phyloP scores from a whole-genome alignment of 139 green algal genomes.

The Pseudopediastrum boryanum region DNA sequence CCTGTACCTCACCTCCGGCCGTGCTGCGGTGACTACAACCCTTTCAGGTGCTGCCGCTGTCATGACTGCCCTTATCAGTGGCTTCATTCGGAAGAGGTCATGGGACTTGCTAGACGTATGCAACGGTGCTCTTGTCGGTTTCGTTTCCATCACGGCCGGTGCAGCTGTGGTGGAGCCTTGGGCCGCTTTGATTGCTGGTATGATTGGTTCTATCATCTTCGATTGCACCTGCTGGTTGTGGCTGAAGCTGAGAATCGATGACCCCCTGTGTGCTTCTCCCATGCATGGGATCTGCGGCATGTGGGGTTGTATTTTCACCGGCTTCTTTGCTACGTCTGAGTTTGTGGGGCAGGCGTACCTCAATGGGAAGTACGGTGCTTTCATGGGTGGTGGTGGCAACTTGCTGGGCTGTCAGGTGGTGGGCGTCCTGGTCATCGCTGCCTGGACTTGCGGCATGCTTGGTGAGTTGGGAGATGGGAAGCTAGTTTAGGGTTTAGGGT shows the following conservation, averaged over 20 bases:
- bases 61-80: conserved; percentile 52
- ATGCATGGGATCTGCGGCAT: conserved; percentile 79
- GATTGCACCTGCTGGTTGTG: conserved; percentile 45
- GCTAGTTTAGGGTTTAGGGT: too few relatives aligned
- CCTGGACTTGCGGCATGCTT: conserved; percentile 32
- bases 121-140: conserved; percentile 76
- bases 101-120: conserved; percentile 82
- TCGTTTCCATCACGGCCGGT: conserved; percentile 74
- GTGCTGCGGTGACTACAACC: conserved; percentile 85
- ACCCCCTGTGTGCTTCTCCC: conserved; percentile 70
- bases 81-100: conserved; percentile 40
- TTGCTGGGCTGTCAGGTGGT: conserved; percentile 66
- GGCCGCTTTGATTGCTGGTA: conserved; percentile 65
- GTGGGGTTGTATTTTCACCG: conserved; percentile 63
- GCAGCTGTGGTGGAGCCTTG: conserved; percentile 67
- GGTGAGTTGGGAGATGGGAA: background rate
- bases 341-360: conserved; percentile 57
- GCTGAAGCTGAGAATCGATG: conserved; percentile 69
- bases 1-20: conserved; percentile 40
- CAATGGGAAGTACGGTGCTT: conserved; percentile 57
- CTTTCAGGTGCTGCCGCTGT: conserved; percentile 68
- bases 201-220: conserved; percentile 48
- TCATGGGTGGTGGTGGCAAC: conserved; percentile 61
- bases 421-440: conserved; percentile 64
- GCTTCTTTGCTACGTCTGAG: conserved; percentile 51